phyloP scores from a whole-genome alignment of 1,139 yeast species.

The Yamadazyma spencermartinsiae region DNA sequence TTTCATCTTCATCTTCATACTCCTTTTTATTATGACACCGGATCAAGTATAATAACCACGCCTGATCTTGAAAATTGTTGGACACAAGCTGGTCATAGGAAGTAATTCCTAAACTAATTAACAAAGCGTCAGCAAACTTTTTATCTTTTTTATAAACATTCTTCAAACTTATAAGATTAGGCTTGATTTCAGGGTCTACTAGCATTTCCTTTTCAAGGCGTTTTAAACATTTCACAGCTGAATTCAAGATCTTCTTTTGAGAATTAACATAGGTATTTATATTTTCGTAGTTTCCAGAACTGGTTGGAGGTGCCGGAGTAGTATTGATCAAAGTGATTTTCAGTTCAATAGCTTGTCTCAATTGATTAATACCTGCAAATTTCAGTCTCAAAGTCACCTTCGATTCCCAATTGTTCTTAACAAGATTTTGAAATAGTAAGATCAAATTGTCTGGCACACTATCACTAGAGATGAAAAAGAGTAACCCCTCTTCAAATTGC shows the following conservation, averaged over 20 bases:
- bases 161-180: slow-evolving; percentile 50
- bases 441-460: slow-evolving; percentile 49
- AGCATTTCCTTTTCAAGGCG: slow-evolving; percentile 52
- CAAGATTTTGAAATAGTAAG: slow-evolving; percentile 52
- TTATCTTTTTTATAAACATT: slow-evolving; percentile 56
- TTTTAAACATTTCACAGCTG: slow-evolving; percentile 48
- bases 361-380: slow-evolving; percentile 59
- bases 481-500: slow-evolving; percentile 38
- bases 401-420: slow-evolving; percentile 44
- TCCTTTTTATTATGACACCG: slow-evolving; percentile 52
- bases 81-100: slow-evolving; percentile 52
- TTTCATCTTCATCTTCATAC: slow-evolving; percentile 34
- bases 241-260: slow-evolving; percentile 49
- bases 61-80: slow-evolving; percentile 54
- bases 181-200: slow-evolving; percentile 39
- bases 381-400: slow-evolving; percentile 50
- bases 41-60: slow-evolving; percentile 62
- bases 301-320: slow-evolving; percentile 8
- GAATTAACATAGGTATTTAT: slow-evolving; percentile 40
- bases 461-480: slow-evolving; percentile 40
- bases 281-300: slow-evolving; percentile 17
- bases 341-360: slow-evolving; percentile 52
- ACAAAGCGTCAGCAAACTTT: slow-evolving; percentile 54
- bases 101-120: slow-evolving; percentile 57
- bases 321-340: slow-evolving; percentile 37